Evolutionary conservation across 306 rosid genomes (phyloP), one percentile per base, ranked within the genome.

Genomic region (Abrus pulchellus): DNA sequence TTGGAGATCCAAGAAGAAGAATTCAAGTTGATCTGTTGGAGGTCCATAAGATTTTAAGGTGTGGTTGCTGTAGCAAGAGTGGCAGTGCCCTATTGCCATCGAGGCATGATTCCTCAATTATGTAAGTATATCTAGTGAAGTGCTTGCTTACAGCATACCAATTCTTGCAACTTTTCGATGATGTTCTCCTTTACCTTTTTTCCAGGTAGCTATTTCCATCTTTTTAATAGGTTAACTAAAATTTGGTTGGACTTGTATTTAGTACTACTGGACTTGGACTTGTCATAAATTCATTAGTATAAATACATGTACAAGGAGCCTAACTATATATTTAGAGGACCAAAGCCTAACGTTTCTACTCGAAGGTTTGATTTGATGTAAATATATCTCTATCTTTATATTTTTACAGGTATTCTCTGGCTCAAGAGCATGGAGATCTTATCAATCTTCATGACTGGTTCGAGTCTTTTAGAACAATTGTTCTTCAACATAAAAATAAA

Each of bases 371-470:
- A 78, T 32, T 76, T 75, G 62, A 73, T 53, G 64, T 70, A 82
- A 50, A 33, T 57, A 32, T 33, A 33, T 47, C 2, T 2, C 2
- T 2, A 36, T 2, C 20, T 36, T 12, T 57, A 5, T 29, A 20
- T 52, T 80, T 34, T 12, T 66, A 50, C 85, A 94, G 99, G 97
- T 91, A 90, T 78, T 84, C 82, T 55, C 79, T 94, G 80, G 91
- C 97, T 63, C 97, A 93, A 80, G 99, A 94, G 84, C 98, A 93
- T 40, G 97, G 97, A 30, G 99, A 94, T 94, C 94, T 94, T 60
- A 91, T 94, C 89, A 94, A 93, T 86, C 95, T 94, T 82, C 95
- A 93, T 62, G 97, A 94, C 75, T 94, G 97, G 99, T 93, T 86
- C 86, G 95, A 93, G 59, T 89, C 95, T 79, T 94, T 94, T 80